Conservation (phyloP, 179 eudicot genomes). For the Carnegiea gigantea region DNA sequence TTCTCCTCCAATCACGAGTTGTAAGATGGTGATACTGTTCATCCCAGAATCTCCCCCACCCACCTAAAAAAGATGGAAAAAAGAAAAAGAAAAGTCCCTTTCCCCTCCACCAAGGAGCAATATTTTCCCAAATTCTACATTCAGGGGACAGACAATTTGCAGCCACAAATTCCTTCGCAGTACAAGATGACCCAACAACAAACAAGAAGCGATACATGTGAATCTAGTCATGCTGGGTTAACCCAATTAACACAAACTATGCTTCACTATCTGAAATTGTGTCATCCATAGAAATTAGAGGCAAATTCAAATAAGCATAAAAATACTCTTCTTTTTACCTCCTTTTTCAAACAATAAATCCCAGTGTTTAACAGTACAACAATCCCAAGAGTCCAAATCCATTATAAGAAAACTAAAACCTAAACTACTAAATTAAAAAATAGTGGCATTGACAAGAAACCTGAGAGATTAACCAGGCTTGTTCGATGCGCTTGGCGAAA, state of each 20-base stretch:
- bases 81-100: neutral
- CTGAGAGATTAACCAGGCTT: conserved; percentile 64
- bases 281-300: neutral
- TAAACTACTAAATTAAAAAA: neutral
- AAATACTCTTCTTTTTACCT: neutral
- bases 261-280: neutral
- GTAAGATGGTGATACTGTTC: too few relatives aligned
- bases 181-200: neutral
- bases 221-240: neutral
- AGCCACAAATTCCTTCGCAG: neutral
- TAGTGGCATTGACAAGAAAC: conserved; percentile 19
- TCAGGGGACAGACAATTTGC: neutral
- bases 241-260: neutral
- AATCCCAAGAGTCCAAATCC: neutral
- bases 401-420: neutral
- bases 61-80: neutral
- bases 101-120: neutral
- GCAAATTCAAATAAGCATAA: neutral
- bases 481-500: conserved; percentile 57
- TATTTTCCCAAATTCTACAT: neutral
- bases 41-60: neutral
- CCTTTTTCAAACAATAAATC: neutral
- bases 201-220: neutral
- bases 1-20: too few relatives aligned
- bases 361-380: neutral